Percentiles rank a stretch among this genome's conserved stretches.
These are phyloP conservation scores for Solanum raphanifolium DNA, from an alignment of 257 asterid species.

Conservation along the genomic window DNA sequence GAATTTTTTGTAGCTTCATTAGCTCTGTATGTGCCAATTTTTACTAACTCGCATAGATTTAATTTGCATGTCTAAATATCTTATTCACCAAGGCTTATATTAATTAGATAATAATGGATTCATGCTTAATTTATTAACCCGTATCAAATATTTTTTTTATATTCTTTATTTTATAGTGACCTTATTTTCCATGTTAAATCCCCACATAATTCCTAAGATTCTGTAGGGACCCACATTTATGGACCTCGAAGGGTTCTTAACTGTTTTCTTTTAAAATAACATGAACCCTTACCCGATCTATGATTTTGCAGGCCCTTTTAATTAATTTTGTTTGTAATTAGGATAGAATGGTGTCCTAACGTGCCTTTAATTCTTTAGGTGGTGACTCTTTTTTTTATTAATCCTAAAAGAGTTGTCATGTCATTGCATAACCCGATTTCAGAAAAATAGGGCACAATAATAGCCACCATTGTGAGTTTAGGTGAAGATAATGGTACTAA, in stretches of 20 bases:
- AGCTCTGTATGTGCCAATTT: not conserved
- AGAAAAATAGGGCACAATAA: no score
- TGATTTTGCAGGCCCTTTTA: not conserved
- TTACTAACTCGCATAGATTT: no score
- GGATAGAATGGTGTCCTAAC: not conserved
- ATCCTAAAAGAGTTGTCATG: not conserved
- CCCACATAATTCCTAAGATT: not conserved
- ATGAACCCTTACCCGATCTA: not conserved
- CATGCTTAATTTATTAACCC: not conserved
- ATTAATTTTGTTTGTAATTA: not conserved
- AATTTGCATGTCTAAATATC: not conserved
- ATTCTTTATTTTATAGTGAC: not conserved
- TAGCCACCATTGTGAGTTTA: no score
- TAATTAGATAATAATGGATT: not conserved
- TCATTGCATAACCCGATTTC: no score
- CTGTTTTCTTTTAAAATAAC: not conserved
- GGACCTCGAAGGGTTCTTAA: not conserved
- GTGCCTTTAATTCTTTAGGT: not conserved
- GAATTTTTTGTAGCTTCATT: not conserved
- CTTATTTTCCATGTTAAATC: no score
- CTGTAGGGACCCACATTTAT: not conserved
- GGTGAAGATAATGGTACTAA: no score
- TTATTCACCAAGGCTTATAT: no score
- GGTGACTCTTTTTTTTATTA: not conserved
- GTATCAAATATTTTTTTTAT: no score